Evolutionary conservation across 2,329 filamentous ascomycete genomes (phyloP), one percentile per base, ranked within the genome.

Genomic region (Exophiala bonariae): DNA sequence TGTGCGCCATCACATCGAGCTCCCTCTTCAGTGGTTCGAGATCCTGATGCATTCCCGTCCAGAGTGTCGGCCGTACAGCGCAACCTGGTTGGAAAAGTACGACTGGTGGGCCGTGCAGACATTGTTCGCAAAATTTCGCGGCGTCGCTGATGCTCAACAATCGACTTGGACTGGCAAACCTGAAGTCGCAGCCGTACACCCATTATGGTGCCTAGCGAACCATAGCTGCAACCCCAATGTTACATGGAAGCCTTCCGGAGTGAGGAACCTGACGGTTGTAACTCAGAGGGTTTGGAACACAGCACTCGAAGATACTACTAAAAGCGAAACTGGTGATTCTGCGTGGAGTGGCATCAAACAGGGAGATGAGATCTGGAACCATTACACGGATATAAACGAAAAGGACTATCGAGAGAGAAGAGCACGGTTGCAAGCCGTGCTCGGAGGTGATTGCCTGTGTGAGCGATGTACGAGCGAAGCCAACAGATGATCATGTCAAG

Each of bases 181-280:
- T 0, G 93, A 97, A 61, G 86, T 96, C 3, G 89, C 89, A 20
- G 92, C 92, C 20, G 91, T 97, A 20, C 91, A 97, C 69, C 90
- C 92, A 2, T 82, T 95, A 59, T 99, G 93, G 90, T 97, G 91
- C 68, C 76, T 97, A 22, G 91, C 92, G 20, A 99, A 99, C 62
- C 93, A 99, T 66, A 89, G 90, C 65, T 99, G 93, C 69, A 84
- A 96, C 63, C 93, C 93, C 7, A 96, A 96, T 66, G 90, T 97
- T 31, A 81, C 81, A 3, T 99, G 93, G 93, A 88, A 95, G 61
- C 96, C 52, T 14, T 56, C 91, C 1, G 58, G 56, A 2, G 40
- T 55, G 22, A 50, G 58, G 35, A 49, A 49, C 34, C 41, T 54
- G 44, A 54, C 32, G 34, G 55, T 55, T 26, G 54, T 36, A 20